phyloP scores from a whole-genome alignment of 2,329 filamentous ascomycete species.

The Fusarium fracticaudum region DNA sequence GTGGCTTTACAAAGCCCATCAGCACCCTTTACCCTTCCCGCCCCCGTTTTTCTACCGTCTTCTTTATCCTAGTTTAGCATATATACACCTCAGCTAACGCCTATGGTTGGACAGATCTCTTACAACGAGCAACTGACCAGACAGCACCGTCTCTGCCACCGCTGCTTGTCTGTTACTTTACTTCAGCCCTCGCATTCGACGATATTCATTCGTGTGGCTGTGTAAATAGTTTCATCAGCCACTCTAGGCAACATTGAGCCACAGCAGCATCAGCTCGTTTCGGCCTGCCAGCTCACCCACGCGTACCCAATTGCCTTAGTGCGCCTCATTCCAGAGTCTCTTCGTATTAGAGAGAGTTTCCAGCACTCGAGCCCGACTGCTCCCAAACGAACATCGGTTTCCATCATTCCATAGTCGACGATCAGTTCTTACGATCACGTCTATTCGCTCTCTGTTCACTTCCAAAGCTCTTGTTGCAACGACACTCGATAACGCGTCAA shows the following conservation, averaged over 20 bases:
- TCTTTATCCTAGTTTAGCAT: conserved; percentile 41
- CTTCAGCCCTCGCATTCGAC: conserved; percentile 1
- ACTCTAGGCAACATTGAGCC: conserved; percentile 47
- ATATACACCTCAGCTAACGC: conserved; percentile 49
- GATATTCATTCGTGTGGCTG: conserved; percentile 56
- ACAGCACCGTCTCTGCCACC: conserved; percentile 34
- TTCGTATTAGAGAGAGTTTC: conserved; percentile 24
- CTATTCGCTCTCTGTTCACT: conserved; percentile 37
- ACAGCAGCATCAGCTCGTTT: conserved; percentile 63
- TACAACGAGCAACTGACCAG: conserved; percentile 39
- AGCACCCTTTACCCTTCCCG: conserved; percentile 40
- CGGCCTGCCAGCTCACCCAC: conserved; percentile 70
- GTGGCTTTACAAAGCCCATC: conserved; percentile 44
- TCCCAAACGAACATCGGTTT: conserved; percentile 50
- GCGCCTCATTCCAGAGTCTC: conserved; percentile 57
- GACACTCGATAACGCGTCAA: conserved; percentile 19
- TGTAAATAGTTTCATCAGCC: conserved; percentile 47
- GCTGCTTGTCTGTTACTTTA: conserved; percentile 29
- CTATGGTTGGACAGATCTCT: conserved; percentile 50
- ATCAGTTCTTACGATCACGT: conserved; percentile 36
- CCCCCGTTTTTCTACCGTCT: conserved; percentile 36
- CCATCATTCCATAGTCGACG: conserved; percentile 45
- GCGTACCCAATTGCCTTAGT: conserved; percentile 67
- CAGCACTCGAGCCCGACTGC: conserved; percentile 59
- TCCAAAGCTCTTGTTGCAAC: conserved; percentile 12